Percentiles rank a stretch among this genome's conserved stretches.
phyloP scores from a whole-genome alignment of 176 grass and related monocot species.

The Carex myosuroides region DNA sequence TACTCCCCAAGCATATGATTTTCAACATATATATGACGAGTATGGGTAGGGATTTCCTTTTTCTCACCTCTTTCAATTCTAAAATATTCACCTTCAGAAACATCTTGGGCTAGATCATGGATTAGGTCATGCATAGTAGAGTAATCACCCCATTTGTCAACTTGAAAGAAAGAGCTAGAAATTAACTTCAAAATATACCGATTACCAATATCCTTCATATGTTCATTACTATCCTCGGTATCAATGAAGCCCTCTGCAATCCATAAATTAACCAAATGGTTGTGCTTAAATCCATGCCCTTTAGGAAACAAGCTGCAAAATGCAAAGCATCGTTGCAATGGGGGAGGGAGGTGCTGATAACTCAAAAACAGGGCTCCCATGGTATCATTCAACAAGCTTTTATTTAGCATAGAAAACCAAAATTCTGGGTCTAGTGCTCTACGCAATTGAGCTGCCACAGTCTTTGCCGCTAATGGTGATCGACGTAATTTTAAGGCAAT shows the following conservation, averaged over 20 bases:
- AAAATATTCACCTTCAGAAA: too few species aligned
- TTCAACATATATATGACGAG: background rate
- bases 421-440: background rate
- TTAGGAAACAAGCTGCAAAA: constrained; percentile 16
- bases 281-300: background rate
- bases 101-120: too few species aligned
- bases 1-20: background rate
- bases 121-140: too few species aligned
- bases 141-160: too few species aligned
- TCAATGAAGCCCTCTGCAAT: too few species aligned
- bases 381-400: constrained; percentile 12
- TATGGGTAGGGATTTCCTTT: too few species aligned
- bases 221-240: too few species aligned
- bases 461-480: background rate
- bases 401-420: background rate
- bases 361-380: constrained; percentile 1
- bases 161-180: too few species aligned
- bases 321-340: constrained; percentile 24
- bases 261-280: background rate
- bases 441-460: background rate
- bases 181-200: too few species aligned
- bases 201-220: too few species aligned
- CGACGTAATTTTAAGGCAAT: constrained; percentile 13
- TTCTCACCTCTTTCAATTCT: too few species aligned
- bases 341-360: background rate